Evolutionary conservation across 2,329 filamentous ascomycete species (phyloP), one percentile per base, ranked within the genome.

Genomic region (Scedosporium dehoogii): DNA sequence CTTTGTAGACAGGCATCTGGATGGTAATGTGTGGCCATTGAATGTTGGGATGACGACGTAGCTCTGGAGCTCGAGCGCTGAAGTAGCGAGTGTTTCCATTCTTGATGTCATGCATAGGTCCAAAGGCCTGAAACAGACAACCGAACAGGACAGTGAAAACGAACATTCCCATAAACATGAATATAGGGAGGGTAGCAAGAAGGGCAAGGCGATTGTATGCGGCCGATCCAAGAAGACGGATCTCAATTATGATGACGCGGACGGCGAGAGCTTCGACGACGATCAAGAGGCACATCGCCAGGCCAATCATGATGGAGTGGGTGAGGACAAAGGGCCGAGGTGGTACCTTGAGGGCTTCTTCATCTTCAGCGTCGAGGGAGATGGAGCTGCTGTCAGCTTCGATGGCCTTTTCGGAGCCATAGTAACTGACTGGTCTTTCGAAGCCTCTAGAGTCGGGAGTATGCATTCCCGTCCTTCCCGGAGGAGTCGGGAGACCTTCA

Each of bases 151-250:
- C 89, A 72, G 91, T 88, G 25, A 81, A 85, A 70, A 92, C 92
- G 78, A 93, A 91, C 68, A 92, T 80, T 2, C 89, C 90, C 76
- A 92, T 91, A 78, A 92, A 91, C 63, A 91, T 79, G 71, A 91
- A 88, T 38, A 92, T 76, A 0, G 89, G 89, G 21, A 84, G 84
- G 51, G 92, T 75, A 2, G 79, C 78, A 10, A 91, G 70, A 64
- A 92, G 83, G 1, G 81, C 85, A 38, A 91, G 74, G 0, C 89
- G 86, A 25, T 77, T 73, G 69, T 82, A 90, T 64, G 44, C 44
- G 7, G 16, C 44, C 16, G 44, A n/a, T 3, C 44, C 44, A 4
- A 48, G 44, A 2, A 48, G 44, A 21, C 44, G 44, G 14, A 48
- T 48, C n/a, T 48, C 44, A 48, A 48, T 6, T 1, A 48, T n/a